These are phyloP conservation scores for Cryphonectria japonica DNA, from an alignment of 2,329 filamentous ascomycete genomes.

Conservation along the genomic window DNA sequence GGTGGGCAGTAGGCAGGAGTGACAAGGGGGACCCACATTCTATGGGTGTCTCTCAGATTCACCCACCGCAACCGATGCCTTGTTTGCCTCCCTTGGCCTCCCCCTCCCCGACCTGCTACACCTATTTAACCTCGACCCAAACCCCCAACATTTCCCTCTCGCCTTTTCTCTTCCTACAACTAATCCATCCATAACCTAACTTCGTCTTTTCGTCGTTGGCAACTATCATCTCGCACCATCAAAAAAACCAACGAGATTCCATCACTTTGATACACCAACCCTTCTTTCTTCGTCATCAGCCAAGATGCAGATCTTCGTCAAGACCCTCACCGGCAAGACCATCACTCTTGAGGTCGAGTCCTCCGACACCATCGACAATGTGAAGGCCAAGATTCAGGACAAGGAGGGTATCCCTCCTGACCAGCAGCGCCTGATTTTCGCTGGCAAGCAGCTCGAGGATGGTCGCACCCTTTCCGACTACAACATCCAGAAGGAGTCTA, in stretches of 20 bases:
- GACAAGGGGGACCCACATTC: constrained; percentile 13
- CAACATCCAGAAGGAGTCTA: constrained; percentile 94
- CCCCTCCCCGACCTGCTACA: background rate
- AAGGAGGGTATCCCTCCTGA: constrained; percentile 97
- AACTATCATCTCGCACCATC: constrained; percentile 10
- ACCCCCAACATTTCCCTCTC: background rate
- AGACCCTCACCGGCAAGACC: constrained; percentile 90
- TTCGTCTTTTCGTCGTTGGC: background rate
- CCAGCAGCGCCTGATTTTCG: constrained; percentile 95
- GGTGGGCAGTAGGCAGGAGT: constrained; percentile 13
- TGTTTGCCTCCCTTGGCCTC: constrained; percentile 10
- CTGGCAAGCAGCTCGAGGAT: constrained; percentile 95
- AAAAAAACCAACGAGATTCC: constrained; percentile 66
- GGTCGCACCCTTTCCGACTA: constrained; percentile 89
- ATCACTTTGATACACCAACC: constrained; percentile 48
- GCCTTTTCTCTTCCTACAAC: constrained; percentile 2
- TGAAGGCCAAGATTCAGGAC: constrained; percentile 96
- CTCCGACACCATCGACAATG: constrained; percentile 91
- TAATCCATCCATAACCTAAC: background rate
- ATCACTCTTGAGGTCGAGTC: constrained; percentile 91
- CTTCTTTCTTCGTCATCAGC: constrained; percentile 54
- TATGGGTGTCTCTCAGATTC: constrained; percentile 15
- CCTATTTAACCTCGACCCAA: constrained; percentile 17
- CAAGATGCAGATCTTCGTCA: constrained; percentile 73
- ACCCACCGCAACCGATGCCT: constrained; percentile 12